A percentile compares a stretch with the other conserved stretches of the same genome.
Evolutionary conservation across 2,329 filamentous ascomycete genomes (phyloP).

Genomic region (Nannizziopsis arthrosporioides): DNA sequence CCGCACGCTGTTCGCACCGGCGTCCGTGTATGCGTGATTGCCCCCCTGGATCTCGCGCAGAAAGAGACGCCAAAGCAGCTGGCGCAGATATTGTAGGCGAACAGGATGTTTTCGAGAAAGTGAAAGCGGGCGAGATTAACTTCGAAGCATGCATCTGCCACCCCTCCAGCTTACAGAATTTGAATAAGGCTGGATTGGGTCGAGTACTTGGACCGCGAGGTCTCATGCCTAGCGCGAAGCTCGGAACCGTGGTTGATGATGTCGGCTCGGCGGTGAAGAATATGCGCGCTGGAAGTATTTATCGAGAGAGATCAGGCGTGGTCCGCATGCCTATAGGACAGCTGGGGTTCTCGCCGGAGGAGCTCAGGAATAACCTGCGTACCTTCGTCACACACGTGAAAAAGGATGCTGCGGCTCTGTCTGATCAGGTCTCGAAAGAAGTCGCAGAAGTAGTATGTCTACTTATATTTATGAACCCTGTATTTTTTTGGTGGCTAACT

Average conservation of each 20-base stretch:
- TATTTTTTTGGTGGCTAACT: conserved; percentile 17
- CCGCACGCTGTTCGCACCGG: conserved; percentile 85
- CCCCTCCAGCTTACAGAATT: conserved; percentile 58
- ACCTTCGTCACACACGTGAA: conserved; percentile 64
- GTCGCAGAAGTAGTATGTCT: conserved; percentile 55
- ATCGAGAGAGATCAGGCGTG: conserved; percentile 73
- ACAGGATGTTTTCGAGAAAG: conserved; percentile 68
- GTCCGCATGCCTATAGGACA: conserved; percentile 86
- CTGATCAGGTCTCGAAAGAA: conserved; percentile 56
- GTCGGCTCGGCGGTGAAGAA: conserved; percentile 63
- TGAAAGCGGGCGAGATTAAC: conserved; percentile 63
- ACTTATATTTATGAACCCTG: background rate
- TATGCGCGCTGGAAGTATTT: conserved; percentile 72
- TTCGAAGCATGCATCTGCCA: conserved; percentile 90
- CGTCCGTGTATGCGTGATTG: conserved; percentile 79
- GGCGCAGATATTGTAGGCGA: conserved; percentile 79
- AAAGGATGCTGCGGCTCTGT: conserved; percentile 58
- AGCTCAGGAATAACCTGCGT: conserved; percentile 75
- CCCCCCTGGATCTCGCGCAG: conserved; percentile 65
- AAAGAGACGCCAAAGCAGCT: conserved; percentile 59
- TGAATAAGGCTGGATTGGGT: conserved; percentile 72
- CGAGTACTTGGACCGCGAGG: conserved; percentile 76
- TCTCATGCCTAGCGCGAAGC: conserved; percentile 82
- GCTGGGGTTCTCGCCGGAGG: conserved; percentile 73
- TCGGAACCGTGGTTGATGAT: conserved; percentile 77